Base-by-base conservation (phyloP, 2,329 filamentous ascomycete species). In the Fusarium tuaranense region DNA sequence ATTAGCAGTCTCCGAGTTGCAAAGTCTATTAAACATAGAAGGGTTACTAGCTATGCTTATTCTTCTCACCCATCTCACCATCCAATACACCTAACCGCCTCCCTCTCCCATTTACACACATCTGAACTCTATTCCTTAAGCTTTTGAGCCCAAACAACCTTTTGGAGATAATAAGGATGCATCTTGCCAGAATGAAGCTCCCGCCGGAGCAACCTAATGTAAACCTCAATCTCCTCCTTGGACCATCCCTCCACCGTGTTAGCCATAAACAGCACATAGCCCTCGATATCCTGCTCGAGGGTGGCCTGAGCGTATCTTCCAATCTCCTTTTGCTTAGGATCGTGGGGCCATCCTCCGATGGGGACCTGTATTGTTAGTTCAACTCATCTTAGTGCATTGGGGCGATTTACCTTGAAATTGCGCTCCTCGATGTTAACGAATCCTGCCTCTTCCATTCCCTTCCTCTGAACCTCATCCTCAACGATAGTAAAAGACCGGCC, bases 221-320 rank as follows among this genome's bases (percentile, higher is more conserved):
- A 76, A 3, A 73, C 67, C 22, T 73, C 51, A 0, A 80, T 66
- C 66, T 79, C 70, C 1, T 57, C 65, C 2, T 65, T 72, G 0
- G 69, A 65, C 76, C 78, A 80, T 0, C 74, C 70, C 5, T 71
- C 72, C 0, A 80, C 59, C 0, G 70, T 69, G 10, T 65, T 72
- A 0, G 75, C 75, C 67, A 78, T 73, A 63, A 75, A 78, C 1
- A 75, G 34, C 0, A 78, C 67, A 1, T 75, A 72, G 0, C 76
- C 77, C 8, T 77, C 74, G 0, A 72, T 70, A 10, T 78, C 76
- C 32, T 67, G 67, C 60, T 77, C 75, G 7, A 78, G 69, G 0
- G 69, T 65, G n/a, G 65, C 72, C 2, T 75, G 75, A 0, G 69
- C 68, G 51, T 66, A 76, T 14, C 25, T 69, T 5, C 72, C 73